These are phyloP conservation scores for Trichoderma oligosporum DNA, from an alignment of 2,329 filamentous ascomycete genomes.

Conservation along the genomic window DNA sequence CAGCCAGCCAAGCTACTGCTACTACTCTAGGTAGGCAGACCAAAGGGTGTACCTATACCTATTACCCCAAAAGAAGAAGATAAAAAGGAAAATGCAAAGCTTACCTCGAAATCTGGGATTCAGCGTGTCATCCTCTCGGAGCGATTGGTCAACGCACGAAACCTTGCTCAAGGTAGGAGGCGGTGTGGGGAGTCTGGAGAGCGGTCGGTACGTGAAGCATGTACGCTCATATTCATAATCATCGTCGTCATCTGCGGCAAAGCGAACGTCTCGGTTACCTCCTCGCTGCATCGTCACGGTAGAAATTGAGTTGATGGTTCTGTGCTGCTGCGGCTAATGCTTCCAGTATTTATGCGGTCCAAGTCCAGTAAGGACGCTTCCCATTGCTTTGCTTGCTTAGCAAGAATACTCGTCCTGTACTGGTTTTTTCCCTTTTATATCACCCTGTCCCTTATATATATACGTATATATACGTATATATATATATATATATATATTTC, in stretches of 20 bases:
- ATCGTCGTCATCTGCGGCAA: constrained; percentile 17
- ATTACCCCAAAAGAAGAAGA: background rate
- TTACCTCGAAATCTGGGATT: constrained; percentile 39
- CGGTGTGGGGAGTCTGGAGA: constrained; percentile 65
- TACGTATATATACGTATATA: no score
- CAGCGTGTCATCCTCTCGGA: constrained; percentile 44
- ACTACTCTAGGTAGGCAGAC: background rate
- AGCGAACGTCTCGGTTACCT: constrained; percentile 16
- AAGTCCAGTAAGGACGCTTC: constrained; percentile 1
- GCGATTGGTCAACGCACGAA: constrained; percentile 42
- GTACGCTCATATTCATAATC: constrained; percentile 44
- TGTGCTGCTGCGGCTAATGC: background rate
- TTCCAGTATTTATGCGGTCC: constrained; percentile 2
- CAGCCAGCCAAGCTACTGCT: background rate
- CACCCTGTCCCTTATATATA: no score
- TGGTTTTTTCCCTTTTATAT: background rate
- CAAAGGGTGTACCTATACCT: no score
- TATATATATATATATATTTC: no score
- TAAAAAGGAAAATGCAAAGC: constrained; percentile 20
- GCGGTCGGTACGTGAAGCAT: constrained; percentile 62
- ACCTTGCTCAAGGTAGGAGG: constrained; percentile 51
- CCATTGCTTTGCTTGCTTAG: constrained; percentile 17
- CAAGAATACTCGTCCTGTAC: no score
- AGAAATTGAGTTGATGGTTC: no score
- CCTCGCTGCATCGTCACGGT: constrained; percentile 14